These are phyloP conservation scores for Podochytrium sp. DNA, from an alignment of 192 early-diverging fungal genomes.

Conservation along the genomic window DNA sequence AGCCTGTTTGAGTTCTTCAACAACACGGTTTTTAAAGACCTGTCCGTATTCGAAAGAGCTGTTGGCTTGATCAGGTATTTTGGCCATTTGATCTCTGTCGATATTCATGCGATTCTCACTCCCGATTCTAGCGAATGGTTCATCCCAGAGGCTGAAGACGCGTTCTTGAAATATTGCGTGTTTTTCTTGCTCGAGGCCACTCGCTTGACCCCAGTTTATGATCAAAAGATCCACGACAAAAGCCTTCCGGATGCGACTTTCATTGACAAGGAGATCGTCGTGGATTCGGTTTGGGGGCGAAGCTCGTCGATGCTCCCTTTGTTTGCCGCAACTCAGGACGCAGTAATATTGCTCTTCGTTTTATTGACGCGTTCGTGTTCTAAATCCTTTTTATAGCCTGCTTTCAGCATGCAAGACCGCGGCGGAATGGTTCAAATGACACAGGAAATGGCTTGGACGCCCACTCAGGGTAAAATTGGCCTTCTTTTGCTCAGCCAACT, in stretches of 20 bases:
- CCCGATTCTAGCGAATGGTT: conserved; percentile 45
- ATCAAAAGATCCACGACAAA: conserved; percentile 62
- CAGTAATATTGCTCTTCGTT: conserved; percentile 26
- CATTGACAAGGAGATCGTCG: conserved; percentile 56
- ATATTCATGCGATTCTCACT: background rate
- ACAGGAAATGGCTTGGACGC: conserved; percentile 47
- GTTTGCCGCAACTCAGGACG: conserved; percentile 57
- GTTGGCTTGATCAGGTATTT: conserved; percentile 18
- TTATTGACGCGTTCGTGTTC: background rate
- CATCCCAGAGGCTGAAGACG: conserved; percentile 62
- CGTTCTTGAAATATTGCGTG: conserved; percentile 63
- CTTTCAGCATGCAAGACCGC: conserved; percentile 7
- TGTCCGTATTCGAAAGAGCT: conserved; percentile 22
- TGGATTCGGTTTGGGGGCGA: conserved; percentile 61
- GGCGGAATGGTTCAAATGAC: conserved; percentile 39
- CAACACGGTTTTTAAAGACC: conserved; percentile 17
- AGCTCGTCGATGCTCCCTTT: conserved; percentile 64
- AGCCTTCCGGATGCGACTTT: conserved; percentile 71
- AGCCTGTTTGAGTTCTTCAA: conserved; percentile 40
- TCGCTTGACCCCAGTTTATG: conserved; percentile 64
- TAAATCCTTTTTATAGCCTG: background rate
- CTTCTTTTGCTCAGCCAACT: background rate
- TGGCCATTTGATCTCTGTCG: no score
- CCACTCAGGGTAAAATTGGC: conserved; percentile 21
- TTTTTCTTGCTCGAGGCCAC: conserved; percentile 63